phyloP scores from a whole-genome alignment of 495 filamentous ascomycete species.

The Jackrogersella multiformis region DNA sequence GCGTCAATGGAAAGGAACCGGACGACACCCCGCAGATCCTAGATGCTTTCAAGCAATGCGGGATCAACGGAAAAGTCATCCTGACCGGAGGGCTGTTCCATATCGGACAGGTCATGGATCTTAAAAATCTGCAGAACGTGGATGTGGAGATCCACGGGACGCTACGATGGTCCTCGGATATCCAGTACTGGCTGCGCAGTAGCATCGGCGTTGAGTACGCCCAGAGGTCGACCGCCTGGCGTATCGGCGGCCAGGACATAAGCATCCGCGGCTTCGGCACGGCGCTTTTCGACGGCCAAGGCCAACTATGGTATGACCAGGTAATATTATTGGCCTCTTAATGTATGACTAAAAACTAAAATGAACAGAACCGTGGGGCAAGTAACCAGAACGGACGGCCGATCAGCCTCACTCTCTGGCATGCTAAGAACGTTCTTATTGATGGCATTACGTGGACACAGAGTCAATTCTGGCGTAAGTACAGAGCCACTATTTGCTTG shows the following conservation, averaged over 20 bases:
- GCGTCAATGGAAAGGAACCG: constrained; percentile 37
- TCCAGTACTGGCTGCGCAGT: constrained; percentile 52
- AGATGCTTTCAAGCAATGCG: constrained; percentile 53
- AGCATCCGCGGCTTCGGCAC: constrained; percentile 51
- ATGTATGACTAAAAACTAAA: no score
- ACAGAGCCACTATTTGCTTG: background rate
- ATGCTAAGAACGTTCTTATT: constrained; percentile 51
- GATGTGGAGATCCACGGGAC: constrained; percentile 55
- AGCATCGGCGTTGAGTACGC: constrained; percentile 52
- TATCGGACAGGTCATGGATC: constrained; percentile 57
- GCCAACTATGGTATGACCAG: constrained; percentile 57
- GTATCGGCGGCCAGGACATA: constrained; percentile 51
- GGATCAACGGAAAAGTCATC: constrained; percentile 48
- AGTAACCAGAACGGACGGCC: constrained; percentile 52
- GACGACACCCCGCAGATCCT: constrained; percentile 57
- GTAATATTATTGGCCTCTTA: no score
- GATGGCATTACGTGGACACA: constrained; percentile 56
- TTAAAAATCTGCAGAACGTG: constrained; percentile 50
- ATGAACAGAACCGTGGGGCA: constrained; percentile 45
- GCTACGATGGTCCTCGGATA: constrained; percentile 50
- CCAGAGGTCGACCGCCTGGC: constrained; percentile 52
- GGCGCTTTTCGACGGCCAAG: constrained; percentile 55
- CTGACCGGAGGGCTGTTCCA: constrained; percentile 52
- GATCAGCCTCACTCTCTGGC: constrained; percentile 53
- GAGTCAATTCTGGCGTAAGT: constrained; percentile 54